phyloP scores from a whole-genome alignment of 306 rosid species.

The Luffa aegyptiaca region DNA sequence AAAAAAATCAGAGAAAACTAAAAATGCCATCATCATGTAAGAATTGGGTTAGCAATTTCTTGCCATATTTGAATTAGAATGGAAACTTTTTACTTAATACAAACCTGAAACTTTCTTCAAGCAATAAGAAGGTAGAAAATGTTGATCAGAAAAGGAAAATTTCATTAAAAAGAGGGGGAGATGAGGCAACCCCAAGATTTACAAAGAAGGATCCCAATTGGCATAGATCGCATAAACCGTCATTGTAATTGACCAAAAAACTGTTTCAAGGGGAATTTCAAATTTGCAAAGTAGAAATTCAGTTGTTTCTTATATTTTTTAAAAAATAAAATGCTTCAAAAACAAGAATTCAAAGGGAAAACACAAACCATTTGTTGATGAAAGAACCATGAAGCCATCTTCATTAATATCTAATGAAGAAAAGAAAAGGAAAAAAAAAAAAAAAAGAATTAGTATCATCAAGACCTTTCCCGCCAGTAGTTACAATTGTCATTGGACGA shows the following conservation, averaged over 20 bases:
- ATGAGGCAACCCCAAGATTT: not conserved
- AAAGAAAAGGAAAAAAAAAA: slow-evolving; percentile 11
- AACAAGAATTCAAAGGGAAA: not conserved
- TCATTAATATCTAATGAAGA: not conserved
- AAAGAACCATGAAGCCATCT: not conserved
- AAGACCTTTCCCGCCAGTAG: slow-evolving; percentile 52
- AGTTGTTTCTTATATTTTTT: not conserved
- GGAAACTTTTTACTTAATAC: not conserved
- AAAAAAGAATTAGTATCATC: not conserved
- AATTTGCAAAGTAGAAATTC: not conserved
- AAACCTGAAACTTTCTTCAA: not conserved
- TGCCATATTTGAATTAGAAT: not conserved
- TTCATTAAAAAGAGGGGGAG: not conserved
- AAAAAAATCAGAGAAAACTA: not conserved
- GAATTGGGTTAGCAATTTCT: not conserved
- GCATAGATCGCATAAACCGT: not conserved
- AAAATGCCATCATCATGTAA: not conserved
- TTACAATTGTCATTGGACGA: slow-evolving; percentile 53
- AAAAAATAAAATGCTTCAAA: not conserved
- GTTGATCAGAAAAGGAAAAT: not conserved
- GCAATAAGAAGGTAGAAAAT: not conserved
- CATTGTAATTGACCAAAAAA: not conserved
- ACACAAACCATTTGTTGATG: not conserved
- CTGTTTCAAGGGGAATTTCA: not conserved
- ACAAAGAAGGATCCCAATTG: not conserved